phyloP scores from a whole-genome alignment of 2,329 filamentous ascomycete genomes.

The Stemphylium vesicarium region DNA sequence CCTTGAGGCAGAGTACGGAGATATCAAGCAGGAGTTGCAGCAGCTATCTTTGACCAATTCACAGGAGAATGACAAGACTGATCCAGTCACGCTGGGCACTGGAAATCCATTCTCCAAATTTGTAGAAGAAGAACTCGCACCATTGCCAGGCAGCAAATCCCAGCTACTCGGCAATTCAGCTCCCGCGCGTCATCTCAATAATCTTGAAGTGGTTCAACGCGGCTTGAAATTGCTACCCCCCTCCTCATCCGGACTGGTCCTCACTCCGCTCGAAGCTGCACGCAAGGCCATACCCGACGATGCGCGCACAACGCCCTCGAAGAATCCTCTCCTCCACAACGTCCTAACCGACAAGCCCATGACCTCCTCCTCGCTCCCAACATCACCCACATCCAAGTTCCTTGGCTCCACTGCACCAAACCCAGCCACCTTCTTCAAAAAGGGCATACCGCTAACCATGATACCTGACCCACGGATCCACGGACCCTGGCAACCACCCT shows the following conservation, averaged over 20 bases:
- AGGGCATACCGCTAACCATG: constrained; percentile 86
- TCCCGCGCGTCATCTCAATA: constrained; percentile 64
- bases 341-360: constrained; percentile 93
- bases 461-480: constrained; percentile 71
- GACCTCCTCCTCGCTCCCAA: constrained; percentile 87
- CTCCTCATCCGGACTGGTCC: constrained; percentile 85
- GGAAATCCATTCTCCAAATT: constrained; percentile 57
- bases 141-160: constrained; percentile 20
- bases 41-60: constrained; percentile 26
- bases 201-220: constrained; percentile 74
- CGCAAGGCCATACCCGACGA: constrained; percentile 51
- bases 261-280: constrained; percentile 83
- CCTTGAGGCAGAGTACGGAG: constrained; percentile 83
- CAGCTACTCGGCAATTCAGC: constrained; percentile 23
- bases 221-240: constrained; percentile 79
- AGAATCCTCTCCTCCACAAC: constrained; percentile 93
- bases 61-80: constrained; percentile 4
- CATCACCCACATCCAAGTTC: constrained; percentile 43
- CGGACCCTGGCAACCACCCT: constrained; percentile 71
- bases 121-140: constrained; percentile 37
- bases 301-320: constrained; percentile 64
- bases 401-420: constrained; percentile 48
- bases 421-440: constrained; percentile 83
- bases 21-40: constrained; percentile 68
- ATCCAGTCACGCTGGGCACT: constrained; percentile 25